Percentiles rank a stretch among this genome's conserved stretches.
Conservation (phyloP, 176 grass and related monocot species). For the Raddia guianensis region DNA sequence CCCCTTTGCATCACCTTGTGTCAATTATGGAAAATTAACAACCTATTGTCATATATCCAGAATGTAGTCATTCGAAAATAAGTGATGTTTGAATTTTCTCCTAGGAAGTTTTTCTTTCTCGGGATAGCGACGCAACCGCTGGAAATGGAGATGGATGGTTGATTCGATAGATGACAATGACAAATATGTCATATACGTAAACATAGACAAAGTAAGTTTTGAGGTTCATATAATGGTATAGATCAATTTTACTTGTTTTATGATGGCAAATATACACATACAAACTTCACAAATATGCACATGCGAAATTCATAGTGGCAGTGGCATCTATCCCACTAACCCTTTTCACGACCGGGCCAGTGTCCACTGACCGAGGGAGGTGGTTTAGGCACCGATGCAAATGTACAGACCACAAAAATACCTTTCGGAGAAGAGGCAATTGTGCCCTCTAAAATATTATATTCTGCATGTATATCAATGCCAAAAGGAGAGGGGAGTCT, state of each 20-base stretch:
- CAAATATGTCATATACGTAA: no score
- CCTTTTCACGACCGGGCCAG: background rate
- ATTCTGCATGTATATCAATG: background rate
- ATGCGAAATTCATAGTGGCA: no score
- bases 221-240: no score
- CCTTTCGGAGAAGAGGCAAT: slow-evolving; percentile 10
- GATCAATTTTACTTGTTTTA: no score
- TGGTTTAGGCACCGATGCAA: background rate
- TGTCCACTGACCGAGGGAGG: background rate
- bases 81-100: slow-evolving; percentile 17
- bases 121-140: background rate
- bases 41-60: background rate
- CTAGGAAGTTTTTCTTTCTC: background rate
- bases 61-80: background rate
- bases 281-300: no score
- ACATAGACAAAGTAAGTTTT: no score
- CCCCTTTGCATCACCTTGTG: background rate
- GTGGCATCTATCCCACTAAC: no score
- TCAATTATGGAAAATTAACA: background rate
- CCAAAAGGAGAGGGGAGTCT: background rate
- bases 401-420: background rate
- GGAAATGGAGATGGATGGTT: background rate
- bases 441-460: background rate
- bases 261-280: no score
- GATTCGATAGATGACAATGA: no score